These are phyloP conservation scores for Hericium rajendrae DNA, from an alignment of 768 basidiomycete genomes.

Conservation along the genomic window DNA sequence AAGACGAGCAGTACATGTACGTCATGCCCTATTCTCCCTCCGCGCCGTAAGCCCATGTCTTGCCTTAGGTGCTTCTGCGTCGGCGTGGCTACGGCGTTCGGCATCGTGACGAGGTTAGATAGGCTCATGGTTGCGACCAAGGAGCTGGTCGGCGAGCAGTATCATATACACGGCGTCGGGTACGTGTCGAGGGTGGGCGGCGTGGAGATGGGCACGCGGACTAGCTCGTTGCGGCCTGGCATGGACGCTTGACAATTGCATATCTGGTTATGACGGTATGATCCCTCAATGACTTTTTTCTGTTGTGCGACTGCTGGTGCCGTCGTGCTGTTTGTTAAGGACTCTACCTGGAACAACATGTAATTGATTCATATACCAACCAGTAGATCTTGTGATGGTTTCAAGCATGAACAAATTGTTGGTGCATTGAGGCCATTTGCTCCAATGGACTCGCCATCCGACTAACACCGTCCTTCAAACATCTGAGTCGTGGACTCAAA, in stretches of 20 bases:
- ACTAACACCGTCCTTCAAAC: too few relatives aligned
- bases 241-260: background rate
- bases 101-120: constrained; percentile 66
- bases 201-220: constrained; percentile 24
- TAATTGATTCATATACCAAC: too few relatives aligned
- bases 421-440: too few relatives aligned
- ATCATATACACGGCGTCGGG: constrained; percentile 69
- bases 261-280: background rate
- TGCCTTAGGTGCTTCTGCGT: constrained; percentile 55
- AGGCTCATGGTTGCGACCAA: constrained; percentile 73
- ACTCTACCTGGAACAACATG: too few relatives aligned
- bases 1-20: constrained; percentile 72
- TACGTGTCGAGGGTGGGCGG: constrained; percentile 15
- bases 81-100: constrained; percentile 59
- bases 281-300: background rate
- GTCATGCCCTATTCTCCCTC: constrained; percentile 19
- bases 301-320: background rate
- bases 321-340: too few relatives aligned
- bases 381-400: too few relatives aligned
- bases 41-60: background rate
- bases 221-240: constrained; percentile 15
- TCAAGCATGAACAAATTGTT: too few relatives aligned
- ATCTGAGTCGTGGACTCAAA: too few relatives aligned
- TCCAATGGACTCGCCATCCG: too few relatives aligned
- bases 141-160: constrained; percentile 81